Conservation (phyloP, 83 land plant genomes). For the Picea mariana region DNA sequence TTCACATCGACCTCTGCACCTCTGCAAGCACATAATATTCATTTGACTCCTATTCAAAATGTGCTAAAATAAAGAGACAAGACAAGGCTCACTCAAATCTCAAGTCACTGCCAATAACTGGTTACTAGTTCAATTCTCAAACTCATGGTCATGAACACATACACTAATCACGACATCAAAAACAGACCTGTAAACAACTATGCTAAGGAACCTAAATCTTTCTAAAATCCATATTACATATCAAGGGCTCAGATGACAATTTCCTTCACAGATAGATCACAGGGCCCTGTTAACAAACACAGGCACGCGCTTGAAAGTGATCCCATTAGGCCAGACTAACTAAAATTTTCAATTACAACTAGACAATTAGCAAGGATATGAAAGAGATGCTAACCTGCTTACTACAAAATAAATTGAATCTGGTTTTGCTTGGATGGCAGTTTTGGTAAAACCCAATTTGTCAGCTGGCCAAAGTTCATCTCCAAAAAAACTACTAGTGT, state of each 20-base stretch:
- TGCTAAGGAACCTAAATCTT: too few relatives aligned
- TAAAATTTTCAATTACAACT: too few relatives aligned
- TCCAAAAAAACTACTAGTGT: constrained; percentile 99
- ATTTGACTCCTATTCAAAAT: too few relatives aligned
- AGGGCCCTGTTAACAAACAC: too few relatives aligned
- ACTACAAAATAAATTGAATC: constrained; percentile 97
- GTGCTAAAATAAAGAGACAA: neutral
- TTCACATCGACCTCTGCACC: constrained; percentile 96
- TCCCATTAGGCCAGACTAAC: too few relatives aligned
- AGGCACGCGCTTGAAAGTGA: too few relatives aligned
- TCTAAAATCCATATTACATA: too few relatives aligned
- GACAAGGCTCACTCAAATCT: neutral
- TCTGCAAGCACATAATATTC: constrained; percentile 41
- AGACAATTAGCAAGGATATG: neutral
- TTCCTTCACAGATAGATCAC: too few relatives aligned
- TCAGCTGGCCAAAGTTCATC: constrained; percentile 99
- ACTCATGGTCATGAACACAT: too few relatives aligned
- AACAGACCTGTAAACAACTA: too few relatives aligned
- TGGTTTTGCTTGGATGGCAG: constrained; percentile 97
- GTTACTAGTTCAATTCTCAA: neutral
- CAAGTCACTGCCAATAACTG: neutral
- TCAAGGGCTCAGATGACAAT: too few relatives aligned
- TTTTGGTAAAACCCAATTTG: constrained; percentile 95
- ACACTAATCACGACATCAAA: too few relatives aligned
- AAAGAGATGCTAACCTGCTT: constrained; percentile 54